These are phyloP conservation scores for Cercospora berteroae DNA, from an alignment of 2,329 filamentous ascomycete species.

Conservation along the genomic window DNA sequence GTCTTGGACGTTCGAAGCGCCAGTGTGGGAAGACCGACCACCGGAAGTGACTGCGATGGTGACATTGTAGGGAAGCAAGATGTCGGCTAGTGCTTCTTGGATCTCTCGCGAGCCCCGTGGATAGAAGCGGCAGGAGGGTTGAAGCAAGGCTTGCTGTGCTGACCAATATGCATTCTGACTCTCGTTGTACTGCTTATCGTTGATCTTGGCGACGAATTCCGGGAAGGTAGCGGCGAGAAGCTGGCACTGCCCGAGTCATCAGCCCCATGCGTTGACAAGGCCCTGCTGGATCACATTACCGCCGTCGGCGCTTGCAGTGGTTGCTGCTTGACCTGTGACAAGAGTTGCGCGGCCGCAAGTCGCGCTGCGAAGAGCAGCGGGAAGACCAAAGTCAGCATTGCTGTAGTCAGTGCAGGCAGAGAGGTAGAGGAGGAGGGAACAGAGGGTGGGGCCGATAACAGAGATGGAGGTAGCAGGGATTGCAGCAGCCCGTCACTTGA, in stretches of 20 bases:
- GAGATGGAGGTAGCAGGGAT: neutral
- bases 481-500: neutral
- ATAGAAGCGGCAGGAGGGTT: conserved; percentile 22
- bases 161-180: conserved; percentile 17
- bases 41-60: conserved; percentile 32
- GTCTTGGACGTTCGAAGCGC: conserved; percentile 28
- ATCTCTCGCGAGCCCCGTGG: conserved; percentile 18
- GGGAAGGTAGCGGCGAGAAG: conserved; percentile 18
- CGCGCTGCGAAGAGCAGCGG: neutral
- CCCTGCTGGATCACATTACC: neutral
- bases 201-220: conserved; percentile 8
- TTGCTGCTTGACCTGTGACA: neutral
- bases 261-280: neutral
- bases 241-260: conserved; percentile 12
- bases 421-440: neutral
- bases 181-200: conserved; percentile 10
- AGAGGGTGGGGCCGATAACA: neutral
- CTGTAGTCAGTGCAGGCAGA: neutral
- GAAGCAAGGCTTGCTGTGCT: conserved; percentile 13
- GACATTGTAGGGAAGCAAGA: conserved; percentile 20
- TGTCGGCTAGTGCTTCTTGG: conserved; percentile 24
- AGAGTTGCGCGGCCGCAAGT: neutral
- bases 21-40: conserved; percentile 29
- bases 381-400: neutral
- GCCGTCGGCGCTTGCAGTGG: neutral